Evolutionary conservation across 2,329 filamentous ascomycete genomes (phyloP).

Genomic region (Graphilbum sp.): DNA sequence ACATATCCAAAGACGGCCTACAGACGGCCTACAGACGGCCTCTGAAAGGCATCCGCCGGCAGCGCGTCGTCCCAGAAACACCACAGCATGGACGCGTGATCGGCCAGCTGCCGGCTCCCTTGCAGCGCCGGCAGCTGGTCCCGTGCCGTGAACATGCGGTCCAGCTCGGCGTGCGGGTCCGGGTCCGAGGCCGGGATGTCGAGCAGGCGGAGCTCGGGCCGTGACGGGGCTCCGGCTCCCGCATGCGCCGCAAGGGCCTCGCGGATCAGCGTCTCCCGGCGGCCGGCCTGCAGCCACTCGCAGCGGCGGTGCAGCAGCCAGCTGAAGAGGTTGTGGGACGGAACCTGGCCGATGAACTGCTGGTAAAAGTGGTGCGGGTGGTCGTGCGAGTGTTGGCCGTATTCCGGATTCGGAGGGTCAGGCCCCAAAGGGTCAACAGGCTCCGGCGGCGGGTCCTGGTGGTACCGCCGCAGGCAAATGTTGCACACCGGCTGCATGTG

Average conservation of each 20-base stretch:
- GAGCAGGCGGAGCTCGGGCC: neutral
- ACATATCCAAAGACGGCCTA: no score
- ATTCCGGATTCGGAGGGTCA: no score
- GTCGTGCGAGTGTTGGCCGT: neutral
- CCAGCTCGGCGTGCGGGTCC: slow-evolving; percentile 2
- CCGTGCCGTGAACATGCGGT: slow-evolving; percentile 4
- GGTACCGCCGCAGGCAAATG: neutral
- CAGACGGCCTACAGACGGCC: no score
- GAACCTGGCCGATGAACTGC: neutral
- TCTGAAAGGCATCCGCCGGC: no score
- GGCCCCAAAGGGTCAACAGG: neutral
- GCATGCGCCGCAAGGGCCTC: neutral
- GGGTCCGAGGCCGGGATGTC: slow-evolving; percentile 10
- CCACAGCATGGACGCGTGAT: slow-evolving; percentile 6
- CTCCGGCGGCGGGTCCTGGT: neutral
- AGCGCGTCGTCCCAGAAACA: neutral
- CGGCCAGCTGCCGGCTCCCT: neutral
- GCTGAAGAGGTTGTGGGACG: neutral
- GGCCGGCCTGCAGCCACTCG: slow-evolving; percentile 8
- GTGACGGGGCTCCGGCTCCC: neutral
- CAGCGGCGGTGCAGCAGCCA: slow-evolving; percentile 6
- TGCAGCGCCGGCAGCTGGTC: slow-evolving; percentile 2
- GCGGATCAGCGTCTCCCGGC: slow-evolving; percentile 6
- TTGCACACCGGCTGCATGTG: neutral
- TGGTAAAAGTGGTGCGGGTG: slow-evolving; percentile 6